Conservation (phyloP, 164 flowering plant genomes). For the Aristolochia californica region DNA sequence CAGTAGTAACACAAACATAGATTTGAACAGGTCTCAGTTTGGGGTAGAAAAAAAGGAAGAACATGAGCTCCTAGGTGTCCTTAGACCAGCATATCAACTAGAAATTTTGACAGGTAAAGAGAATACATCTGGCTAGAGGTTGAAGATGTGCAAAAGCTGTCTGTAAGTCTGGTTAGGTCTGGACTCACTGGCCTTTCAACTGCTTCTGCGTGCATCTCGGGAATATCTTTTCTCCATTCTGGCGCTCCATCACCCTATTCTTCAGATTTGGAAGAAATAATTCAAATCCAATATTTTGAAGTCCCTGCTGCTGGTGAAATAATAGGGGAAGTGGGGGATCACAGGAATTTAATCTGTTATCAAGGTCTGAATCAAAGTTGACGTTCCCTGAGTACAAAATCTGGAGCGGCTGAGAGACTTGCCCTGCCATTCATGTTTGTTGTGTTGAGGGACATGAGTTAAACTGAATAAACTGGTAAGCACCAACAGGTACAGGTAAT, state of each 20-base stretch:
- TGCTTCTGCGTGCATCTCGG: background rate
- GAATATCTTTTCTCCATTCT: background rate
- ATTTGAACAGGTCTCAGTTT: slow-evolving; percentile 13
- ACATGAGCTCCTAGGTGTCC: slow-evolving; percentile 11
- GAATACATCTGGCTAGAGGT: slow-evolving; percentile 9
- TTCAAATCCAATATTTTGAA: background rate
- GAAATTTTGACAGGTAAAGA: slow-evolving; percentile 12
- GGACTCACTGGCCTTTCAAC: too few species aligned
- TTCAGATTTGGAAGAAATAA: background rate
- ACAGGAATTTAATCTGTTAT: background rate
- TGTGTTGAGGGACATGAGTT: background rate
- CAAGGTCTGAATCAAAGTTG: background rate
- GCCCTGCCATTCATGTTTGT: background rate
- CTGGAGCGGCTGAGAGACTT: background rate
- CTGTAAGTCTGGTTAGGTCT: background rate
- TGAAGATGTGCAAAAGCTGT: background rate
- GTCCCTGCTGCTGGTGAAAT: background rate
- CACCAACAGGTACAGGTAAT: too few species aligned
- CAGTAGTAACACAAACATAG: slow-evolving; percentile 11
- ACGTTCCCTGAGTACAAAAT: background rate
- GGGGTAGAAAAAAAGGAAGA: slow-evolving; percentile 13
- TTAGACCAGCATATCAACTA: slow-evolving; percentile 9
- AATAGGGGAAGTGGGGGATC: too few species aligned
- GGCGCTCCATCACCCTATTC: background rate
- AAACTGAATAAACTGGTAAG: background rate